Evolutionary conservation across 2,329 filamentous ascomycete genomes (phyloP), one percentile per base, ranked within the genome.

Genomic region (Colletotrichum falcatum): DNA sequence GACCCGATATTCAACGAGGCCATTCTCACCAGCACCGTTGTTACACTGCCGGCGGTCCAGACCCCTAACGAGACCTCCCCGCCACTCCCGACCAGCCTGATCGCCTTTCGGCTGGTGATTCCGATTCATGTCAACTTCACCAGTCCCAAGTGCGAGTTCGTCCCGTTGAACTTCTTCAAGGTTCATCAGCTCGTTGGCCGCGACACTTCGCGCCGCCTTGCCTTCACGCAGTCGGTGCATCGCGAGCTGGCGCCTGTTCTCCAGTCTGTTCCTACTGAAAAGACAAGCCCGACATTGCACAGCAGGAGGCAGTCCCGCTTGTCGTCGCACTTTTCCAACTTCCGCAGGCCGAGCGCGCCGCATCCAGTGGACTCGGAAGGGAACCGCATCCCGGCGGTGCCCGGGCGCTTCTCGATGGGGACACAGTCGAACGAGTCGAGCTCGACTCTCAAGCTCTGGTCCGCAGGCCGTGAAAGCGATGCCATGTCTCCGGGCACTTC

Each of bases 121-220:
- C 88, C 88, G 1, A 88, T 92, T 35, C 88, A 92, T 73, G 83
- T 84, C 20, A 84, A 83, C 42, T 78, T 87, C 11, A 80, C 81
- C 2, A 85, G 85, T 28, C 81, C 85, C 1, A 84, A 84, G 35
- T 87, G 88, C 75, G 83, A 86, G 65, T 91, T 91, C 73, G 83
- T 87, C 1, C 90, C 91, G 0, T 80, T 92, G 37, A 86, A 81
- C 54, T 89, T 93, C 73, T 92, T 93, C 81, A 89, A 88, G 73
- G 83, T 87, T 9, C 89, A 90, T 68, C 91, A 93, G 78, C 86
- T 91, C 72, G 85, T 88, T 0, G 87, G 90, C 74, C 82, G 85
- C 35, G 84, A 84, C 70, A 83, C 85, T 39, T 80, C 83, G 0
- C 87, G 89, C 73, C 85, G 89, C 54, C 83, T 88, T 5, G 85